Conservation (phyloP, 306 rosid species). For the Citrullus colocynthis region DNA sequence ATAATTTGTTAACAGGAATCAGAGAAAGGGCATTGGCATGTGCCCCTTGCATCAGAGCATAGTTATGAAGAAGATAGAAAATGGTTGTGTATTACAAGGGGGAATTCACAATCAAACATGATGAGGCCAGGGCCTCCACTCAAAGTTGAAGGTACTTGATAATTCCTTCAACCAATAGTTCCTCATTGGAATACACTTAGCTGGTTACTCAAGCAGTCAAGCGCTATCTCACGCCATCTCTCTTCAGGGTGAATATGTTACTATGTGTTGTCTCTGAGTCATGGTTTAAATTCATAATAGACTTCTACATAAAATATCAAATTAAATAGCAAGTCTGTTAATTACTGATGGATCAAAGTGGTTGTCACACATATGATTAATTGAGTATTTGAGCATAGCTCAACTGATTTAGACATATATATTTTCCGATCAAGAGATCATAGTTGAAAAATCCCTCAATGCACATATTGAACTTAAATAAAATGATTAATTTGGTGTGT, state of each 20-base stretch:
- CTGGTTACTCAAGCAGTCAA: background rate
- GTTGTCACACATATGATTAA: background rate
- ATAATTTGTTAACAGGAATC: slow-evolving; percentile 63
- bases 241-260: background rate
- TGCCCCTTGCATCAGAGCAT: slow-evolving; percentile 60
- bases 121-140: slow-evolving; percentile 21
- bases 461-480: too few species aligned
- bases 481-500: too few species aligned
- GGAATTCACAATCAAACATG: slow-evolving; percentile 18
- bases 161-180: background rate
- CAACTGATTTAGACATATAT: background rate
- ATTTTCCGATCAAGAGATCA: too few species aligned
- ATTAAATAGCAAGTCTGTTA: background rate
- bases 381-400: background rate
- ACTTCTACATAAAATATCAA: background rate
- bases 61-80: slow-evolving; percentile 49
- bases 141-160: slow-evolving; percentile 31
- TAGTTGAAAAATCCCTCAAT: too few species aligned
- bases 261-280: background rate
- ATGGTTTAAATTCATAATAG: background rate
- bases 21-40: slow-evolving; percentile 78
- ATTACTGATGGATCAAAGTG: background rate
- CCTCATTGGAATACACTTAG: background rate
- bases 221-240: background rate
- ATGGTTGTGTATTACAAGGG: slow-evolving; percentile 68